These are phyloP conservation scores for Hypoxylon perforatum DNA, from an alignment of 495 filamentous ascomycete genomes.

Conservation along the genomic window DNA sequence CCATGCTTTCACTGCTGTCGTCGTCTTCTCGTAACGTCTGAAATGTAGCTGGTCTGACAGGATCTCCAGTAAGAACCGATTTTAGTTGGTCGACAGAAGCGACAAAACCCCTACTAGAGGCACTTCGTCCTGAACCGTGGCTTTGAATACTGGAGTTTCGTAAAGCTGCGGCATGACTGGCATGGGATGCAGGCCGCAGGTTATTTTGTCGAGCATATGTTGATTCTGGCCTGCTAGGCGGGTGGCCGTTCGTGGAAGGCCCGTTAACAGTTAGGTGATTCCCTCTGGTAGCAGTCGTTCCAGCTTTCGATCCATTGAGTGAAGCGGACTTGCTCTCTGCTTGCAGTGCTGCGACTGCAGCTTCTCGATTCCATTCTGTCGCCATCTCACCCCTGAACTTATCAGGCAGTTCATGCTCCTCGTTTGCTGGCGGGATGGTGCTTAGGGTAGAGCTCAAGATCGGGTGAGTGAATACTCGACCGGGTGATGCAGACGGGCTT, in stretches of 20 bases:
- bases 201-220: slow-evolving; percentile 54
- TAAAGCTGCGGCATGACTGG: slow-evolving; percentile 43
- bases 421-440: slow-evolving; percentile 48
- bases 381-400: slow-evolving; percentile 76
- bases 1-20: slow-evolving; percentile 68
- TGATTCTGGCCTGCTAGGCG: slow-evolving; percentile 45
- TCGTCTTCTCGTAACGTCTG: slow-evolving; percentile 47
- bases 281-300: slow-evolving; percentile 65
- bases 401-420: slow-evolving; percentile 51
- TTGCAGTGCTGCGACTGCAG: slow-evolving; percentile 72
- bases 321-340: slow-evolving; percentile 74
- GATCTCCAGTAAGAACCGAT: slow-evolving; percentile 58
- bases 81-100: slow-evolving; percentile 92
- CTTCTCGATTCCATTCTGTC: slow-evolving; percentile 77
- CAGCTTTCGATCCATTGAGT: slow-evolving; percentile 76
- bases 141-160: slow-evolving; percentile 59
- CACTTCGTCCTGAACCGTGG: slow-evolving; percentile 61
- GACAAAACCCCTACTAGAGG: slow-evolving; percentile 71
- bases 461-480: slow-evolving; percentile 70
- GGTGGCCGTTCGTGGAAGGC: slow-evolving; percentile 51
- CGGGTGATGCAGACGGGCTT: slow-evolving; percentile 78
- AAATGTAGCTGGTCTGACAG: slow-evolving; percentile 63
- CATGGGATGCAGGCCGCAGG: slow-evolving; percentile 54
- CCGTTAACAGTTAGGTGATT: slow-evolving; percentile 70
- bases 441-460: slow-evolving; percentile 61